Evolutionary conservation across 441 rosid species (phyloP), one percentile per base, ranked within the genome.

Genomic region (Raphanus hybrid): DNA sequence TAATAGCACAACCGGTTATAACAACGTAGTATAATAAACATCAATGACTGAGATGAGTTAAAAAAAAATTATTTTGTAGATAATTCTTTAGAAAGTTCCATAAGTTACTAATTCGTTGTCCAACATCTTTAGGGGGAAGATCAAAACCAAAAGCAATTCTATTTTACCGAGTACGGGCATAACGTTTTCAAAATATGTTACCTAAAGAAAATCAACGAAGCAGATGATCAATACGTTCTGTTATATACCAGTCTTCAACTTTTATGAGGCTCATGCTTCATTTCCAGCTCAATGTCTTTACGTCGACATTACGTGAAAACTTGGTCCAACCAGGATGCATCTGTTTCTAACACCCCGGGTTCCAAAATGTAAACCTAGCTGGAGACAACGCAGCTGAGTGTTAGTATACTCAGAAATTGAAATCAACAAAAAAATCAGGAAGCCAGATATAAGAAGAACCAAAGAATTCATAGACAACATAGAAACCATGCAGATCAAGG

Each of bases 291-390:
- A 37, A 26, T 23, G 37, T 75, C 68, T 62, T 23, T 37, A 76
- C 75, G 60, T 64, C 23, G n/a, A 64, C 23, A 15, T 52, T 35
- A 60, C 15, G 52, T 8, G 2, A 10, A 68, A 69, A 15, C 57
- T 68, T 35, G 57, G 27, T 37, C 32, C 41, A 34, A 62, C 20
- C 15, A 32, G 16, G 54, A 59, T 52, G 26, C 58, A 62, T 68
- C 23, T 54, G 59, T 15, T 41, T 69, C 64, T 16, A 69, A 64
- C 70, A 63, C 32, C 20, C 60, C 20, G 12, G 8, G 29, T 16
- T 69, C 20, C 16, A 61, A 41, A 35, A 41, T 34, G 11, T 61
- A 61, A 20, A 69, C 69, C 79, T 75, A 62, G 34, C 54, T 8
- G 37, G 14, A 15, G 50, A 35, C 48, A 63, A 34, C 15, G 67